Conservation (phyloP, 2,329 filamentous ascomycete species). For the Diaporthe longicolla region DNA sequence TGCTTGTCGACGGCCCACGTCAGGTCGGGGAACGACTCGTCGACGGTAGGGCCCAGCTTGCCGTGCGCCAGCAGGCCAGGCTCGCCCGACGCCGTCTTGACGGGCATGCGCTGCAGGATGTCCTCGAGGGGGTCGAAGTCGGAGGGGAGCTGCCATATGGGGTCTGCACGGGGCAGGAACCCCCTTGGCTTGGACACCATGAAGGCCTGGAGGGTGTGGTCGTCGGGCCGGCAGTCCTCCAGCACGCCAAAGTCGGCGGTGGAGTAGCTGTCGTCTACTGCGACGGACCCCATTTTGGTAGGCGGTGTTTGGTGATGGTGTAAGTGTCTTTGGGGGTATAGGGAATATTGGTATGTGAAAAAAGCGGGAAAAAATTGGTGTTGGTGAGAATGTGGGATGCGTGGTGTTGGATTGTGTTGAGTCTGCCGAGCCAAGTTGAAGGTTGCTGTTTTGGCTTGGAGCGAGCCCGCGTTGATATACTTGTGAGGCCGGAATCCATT, state of each 20-base stretch:
- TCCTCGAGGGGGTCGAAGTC: constrained; percentile 82
- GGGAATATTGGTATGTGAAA: constrained; percentile 35
- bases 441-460: constrained; percentile 22
- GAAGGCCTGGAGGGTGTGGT: constrained; percentile 78
- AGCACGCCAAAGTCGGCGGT: constrained; percentile 70
- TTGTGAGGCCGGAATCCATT: constrained; percentile 53
- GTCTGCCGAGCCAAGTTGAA: constrained; percentile 29
- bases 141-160: constrained; percentile 74
- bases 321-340: background rate
- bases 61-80: constrained; percentile 83
- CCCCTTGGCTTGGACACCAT: constrained; percentile 83
- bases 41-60: constrained; percentile 81
- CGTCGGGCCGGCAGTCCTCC: constrained; percentile 72
- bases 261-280: constrained; percentile 45
- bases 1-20: constrained; percentile 80
- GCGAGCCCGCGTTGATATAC: constrained; percentile 44
- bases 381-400: background rate
- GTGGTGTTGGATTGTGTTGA: constrained; percentile 7
- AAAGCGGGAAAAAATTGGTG: constrained; percentile 20
- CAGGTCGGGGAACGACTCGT: constrained; percentile 82
- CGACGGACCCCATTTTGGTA: constrained; percentile 59
- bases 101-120: constrained; percentile 82
- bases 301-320: constrained; percentile 34
- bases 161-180: constrained; percentile 79
- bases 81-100: constrained; percentile 79